These are phyloP conservation scores for Dendrocalamus latiflorus DNA, from an alignment of 202 grass and related monocot genomes.

Conservation along the genomic window DNA sequence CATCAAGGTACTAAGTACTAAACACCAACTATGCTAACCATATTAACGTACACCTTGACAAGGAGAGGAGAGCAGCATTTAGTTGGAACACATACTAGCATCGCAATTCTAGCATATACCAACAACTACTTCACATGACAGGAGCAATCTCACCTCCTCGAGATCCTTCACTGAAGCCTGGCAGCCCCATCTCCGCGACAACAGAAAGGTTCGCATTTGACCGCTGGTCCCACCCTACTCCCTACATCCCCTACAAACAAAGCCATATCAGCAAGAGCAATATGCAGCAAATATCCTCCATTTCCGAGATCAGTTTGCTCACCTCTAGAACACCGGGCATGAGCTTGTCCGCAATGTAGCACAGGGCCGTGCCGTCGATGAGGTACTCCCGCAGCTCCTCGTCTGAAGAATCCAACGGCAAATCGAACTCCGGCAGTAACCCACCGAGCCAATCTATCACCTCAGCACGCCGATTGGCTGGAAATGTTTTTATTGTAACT, in stretches of 20 bases:
- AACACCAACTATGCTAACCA: slow-evolving; percentile 20
- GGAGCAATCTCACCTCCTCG: slow-evolving; percentile 62
- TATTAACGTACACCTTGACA: slow-evolving; percentile 22
- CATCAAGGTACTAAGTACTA: slow-evolving; percentile 8
- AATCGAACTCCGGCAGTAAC: slow-evolving; percentile 63
- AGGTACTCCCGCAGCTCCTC: slow-evolving; percentile 83
- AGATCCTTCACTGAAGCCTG: slow-evolving; percentile 84
- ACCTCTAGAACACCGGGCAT: slow-evolving; percentile 71
- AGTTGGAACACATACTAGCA: not conserved
- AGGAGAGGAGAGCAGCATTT: slow-evolving; percentile 17
- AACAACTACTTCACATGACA: slow-evolving; percentile 7
- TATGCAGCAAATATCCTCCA: not conserved
- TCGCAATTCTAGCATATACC: not conserved
- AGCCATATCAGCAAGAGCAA: slow-evolving; percentile 16
- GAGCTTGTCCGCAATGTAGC: slow-evolving; percentile 59
- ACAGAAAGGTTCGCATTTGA: slow-evolving; percentile 72
- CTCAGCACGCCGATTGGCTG: slow-evolving; percentile 60
- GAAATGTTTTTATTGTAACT: not conserved
- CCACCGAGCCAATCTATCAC: slow-evolving; percentile 77
- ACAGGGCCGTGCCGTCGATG: slow-evolving; percentile 62
- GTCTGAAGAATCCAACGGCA: slow-evolving; percentile 73
- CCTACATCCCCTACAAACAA: slow-evolving; percentile 51
- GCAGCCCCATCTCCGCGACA: slow-evolving; percentile 71
- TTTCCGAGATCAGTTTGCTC: slow-evolving; percentile 2
- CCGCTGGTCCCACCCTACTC: too few relatives aligned